phyloP scores from a whole-genome alignment of 768 basidiomycete genomes.

The Lyophyllum shimeji region DNA sequence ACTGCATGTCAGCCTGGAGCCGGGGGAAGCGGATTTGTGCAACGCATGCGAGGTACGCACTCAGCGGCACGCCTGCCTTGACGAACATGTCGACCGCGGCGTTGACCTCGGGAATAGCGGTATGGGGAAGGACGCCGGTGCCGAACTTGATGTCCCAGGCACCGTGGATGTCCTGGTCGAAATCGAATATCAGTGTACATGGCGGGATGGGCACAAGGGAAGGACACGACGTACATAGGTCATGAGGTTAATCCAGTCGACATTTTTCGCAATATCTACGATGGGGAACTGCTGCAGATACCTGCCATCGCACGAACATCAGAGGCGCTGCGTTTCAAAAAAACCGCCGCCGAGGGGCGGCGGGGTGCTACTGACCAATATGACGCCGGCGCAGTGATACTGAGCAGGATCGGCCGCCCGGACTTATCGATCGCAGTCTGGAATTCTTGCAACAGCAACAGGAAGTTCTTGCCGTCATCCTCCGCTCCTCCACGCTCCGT shows the following conservation, averaged over 20 bases:
- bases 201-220: too few species aligned
- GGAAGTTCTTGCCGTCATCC: neutral
- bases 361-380: neutral
- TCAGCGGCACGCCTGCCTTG: neutral
- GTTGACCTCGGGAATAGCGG: constrained; percentile 20
- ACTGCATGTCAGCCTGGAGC: too few species aligned
- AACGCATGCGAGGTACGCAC: too few species aligned
- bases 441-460: neutral
- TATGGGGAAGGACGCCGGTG: constrained; percentile 20
- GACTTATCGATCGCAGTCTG: neutral
- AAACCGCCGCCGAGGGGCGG: too few species aligned
- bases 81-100: constrained; percentile 8
- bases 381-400: neutral
- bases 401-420: neutral
- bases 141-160: constrained; percentile 22
- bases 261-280: constrained; percentile 8
- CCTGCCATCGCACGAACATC: too few species aligned
- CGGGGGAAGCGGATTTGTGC: too few species aligned
- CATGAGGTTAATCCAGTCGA: constrained; percentile 22
- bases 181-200: too few species aligned
- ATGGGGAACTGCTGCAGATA: constrained; percentile 12
- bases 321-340: too few species aligned
- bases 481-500: neutral
- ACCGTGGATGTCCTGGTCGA: neutral
- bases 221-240: neutral